Conservation (phyloP, 148 eudicot genomes). For the Diospyros lotus region DNA sequence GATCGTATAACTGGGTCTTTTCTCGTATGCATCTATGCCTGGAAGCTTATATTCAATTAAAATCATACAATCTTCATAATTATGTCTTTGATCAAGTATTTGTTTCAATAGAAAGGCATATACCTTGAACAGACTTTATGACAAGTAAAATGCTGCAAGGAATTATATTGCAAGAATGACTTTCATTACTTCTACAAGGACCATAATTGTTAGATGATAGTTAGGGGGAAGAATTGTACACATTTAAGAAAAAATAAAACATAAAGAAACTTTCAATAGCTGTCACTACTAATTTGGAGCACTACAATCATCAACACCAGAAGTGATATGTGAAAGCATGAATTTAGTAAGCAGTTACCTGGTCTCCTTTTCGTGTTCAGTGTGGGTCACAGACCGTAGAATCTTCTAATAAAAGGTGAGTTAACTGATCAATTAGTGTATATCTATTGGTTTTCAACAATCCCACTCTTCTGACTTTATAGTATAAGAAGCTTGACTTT, state of each 20-base stretch:
- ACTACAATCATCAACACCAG: too few species aligned
- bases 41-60: neutral
- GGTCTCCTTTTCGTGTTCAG: constrained; percentile 1
- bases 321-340: neutral
- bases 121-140: neutral
- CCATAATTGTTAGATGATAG: neutral
- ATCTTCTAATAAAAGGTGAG: neutral
- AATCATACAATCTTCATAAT: neutral
- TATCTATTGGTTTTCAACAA: neutral
- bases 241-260: neutral
- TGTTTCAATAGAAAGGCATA: neutral
- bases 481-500: neutral
- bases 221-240: neutral
- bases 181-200: too few species aligned
- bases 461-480: neutral
- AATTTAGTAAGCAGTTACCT: neutral
- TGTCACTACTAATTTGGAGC: too few species aligned
- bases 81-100: neutral
- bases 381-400: neutral
- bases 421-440: neutral
- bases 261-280: too few species aligned
- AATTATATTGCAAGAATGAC: neutral
- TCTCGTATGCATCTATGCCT: neutral
- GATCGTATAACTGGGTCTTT: too few species aligned
- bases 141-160: neutral